These are phyloP conservation scores for Zygotorulaspora sp. DNA, from an alignment of 805 yeast species.

Conservation along the genomic window DNA sequence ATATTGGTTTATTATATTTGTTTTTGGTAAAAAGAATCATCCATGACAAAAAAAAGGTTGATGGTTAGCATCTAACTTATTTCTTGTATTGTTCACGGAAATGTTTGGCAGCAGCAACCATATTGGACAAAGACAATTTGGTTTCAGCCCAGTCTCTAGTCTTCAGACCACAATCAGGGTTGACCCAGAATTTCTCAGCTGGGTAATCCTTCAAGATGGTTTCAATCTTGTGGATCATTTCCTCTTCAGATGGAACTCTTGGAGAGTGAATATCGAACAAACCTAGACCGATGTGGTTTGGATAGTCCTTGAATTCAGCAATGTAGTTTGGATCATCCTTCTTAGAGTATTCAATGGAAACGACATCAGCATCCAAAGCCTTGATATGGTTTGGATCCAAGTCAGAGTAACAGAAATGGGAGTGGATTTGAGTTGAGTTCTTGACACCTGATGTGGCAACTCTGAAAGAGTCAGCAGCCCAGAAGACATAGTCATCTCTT, in stretches of 20 bases:
- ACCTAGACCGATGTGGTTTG: constrained; percentile 99
- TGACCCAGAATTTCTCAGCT: constrained; percentile 98
- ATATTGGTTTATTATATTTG: background rate
- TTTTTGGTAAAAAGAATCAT: no score
- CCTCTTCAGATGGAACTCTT: constrained; percentile 97
- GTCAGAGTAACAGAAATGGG: constrained; percentile 99
- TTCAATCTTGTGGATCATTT: constrained; percentile 88
- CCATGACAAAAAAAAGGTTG: constrained; percentile 8
- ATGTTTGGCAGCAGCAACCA: constrained; percentile 98
- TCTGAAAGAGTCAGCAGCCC: constrained; percentile 99
- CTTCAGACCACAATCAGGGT: constrained; percentile 99
- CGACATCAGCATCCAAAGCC: constrained; percentile 99
- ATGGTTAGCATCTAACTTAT: constrained; percentile 15
- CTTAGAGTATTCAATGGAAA: constrained; percentile 98
- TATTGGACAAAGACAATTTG: constrained; percentile 88
- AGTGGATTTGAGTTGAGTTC: constrained; percentile 95
- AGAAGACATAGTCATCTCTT: constrained; percentile 91
- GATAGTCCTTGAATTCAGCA: constrained; percentile 95
- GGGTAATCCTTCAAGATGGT: constrained; percentile 96
- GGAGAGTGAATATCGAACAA: constrained; percentile 99
- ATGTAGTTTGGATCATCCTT: constrained; percentile 98
- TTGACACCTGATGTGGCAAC: constrained; percentile 97
- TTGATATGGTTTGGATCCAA: constrained; percentile 99
- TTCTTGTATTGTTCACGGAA: constrained; percentile 62
- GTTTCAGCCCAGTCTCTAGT: constrained; percentile 99